Base-by-base conservation (phyloP, 1,284 basidiomycete species). In the Cutaneotrichosporon mucoides region DNA sequence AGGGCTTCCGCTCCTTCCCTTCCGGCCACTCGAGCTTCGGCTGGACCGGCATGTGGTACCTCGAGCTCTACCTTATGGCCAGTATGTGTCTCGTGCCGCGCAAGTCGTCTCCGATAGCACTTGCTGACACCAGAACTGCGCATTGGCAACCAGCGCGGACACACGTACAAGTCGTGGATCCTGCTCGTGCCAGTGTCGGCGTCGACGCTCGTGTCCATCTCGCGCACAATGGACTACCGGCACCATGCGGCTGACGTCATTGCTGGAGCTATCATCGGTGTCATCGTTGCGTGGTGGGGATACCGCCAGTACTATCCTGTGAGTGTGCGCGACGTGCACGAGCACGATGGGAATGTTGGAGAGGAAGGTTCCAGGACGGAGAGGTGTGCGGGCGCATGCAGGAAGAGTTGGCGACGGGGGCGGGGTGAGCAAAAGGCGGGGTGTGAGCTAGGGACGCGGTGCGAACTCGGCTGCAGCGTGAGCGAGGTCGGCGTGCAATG, bases 1-100 rank as follows among this genome's bases (percentile, higher is more conserved):
- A 96, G 72, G 94, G 95, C 0, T 98, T 92, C 81, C 83, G 90
- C 63, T 90, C 88, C 68, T 97, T 99, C 77, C 91, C 90, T 1
- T 90, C 88, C 44, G 95, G 95, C 1, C 96, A 99, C 79, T 86
- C 90, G 1, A 90, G 89, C 69, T 76, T 78, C 53, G 70, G 70
- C 13, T 78, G 74, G 73, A 64, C 65, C 24, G 76, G 78, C 36
- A 73, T 78, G 72, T 68, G 71, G 69, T 78, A 74, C 65, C 60
- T 79, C 38, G 68, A 72, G 44, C 63, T 73, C 84, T 92, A 77
- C 45, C 84, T 81, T 6, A 60, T 66, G 6, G 67, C 71, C 9
- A 76, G 75, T 75, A 59, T 63, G 75, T 70, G 6, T 8, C 11
- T 3, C 24, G 24, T 24, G 24, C 6, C 12, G 53, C 10, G 38